phyloP scores from a whole-genome alignment of 768 basidiomycete genomes.

The Lactifluus volemus region DNA sequence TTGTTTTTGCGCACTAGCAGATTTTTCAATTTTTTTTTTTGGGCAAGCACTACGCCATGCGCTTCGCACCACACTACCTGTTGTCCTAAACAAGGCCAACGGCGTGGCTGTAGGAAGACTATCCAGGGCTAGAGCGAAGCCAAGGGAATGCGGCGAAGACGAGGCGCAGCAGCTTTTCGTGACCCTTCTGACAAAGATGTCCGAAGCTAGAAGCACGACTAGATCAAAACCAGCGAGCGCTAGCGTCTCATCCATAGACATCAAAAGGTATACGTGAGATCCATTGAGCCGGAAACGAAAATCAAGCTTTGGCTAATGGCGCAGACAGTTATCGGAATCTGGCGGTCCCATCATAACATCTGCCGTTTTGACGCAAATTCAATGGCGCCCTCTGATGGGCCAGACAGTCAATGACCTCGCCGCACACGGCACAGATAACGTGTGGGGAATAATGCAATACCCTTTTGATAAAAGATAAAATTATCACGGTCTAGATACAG shows the following conservation, averaged over 20 bases:
- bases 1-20: background rate
- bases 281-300: constrained; percentile 6
- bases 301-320: constrained; percentile 4
- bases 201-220: constrained; percentile 2
- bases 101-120: background rate
- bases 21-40: background rate
- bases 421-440: background rate
- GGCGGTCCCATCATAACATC: constrained; percentile 1
- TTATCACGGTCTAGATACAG: constrained; percentile 19
- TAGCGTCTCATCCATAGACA: background rate
- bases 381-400: background rate
- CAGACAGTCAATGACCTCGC: background rate
- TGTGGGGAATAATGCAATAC: background rate
- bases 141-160: background rate
- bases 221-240: background rate
- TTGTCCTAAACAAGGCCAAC: background rate
- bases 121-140: background rate
- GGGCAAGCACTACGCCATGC: background rate
- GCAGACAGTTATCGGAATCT: constrained; percentile 3
- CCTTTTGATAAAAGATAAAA: constrained; percentile 7
- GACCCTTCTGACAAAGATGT: background rate
- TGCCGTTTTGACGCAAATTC: too few species aligned
- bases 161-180: background rate
- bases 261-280: constrained; percentile 8
- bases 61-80: background rate